Evolutionary conservation across 345 rosid species (phyloP).

Genomic region (Gossypium ekmanianum): DNA sequence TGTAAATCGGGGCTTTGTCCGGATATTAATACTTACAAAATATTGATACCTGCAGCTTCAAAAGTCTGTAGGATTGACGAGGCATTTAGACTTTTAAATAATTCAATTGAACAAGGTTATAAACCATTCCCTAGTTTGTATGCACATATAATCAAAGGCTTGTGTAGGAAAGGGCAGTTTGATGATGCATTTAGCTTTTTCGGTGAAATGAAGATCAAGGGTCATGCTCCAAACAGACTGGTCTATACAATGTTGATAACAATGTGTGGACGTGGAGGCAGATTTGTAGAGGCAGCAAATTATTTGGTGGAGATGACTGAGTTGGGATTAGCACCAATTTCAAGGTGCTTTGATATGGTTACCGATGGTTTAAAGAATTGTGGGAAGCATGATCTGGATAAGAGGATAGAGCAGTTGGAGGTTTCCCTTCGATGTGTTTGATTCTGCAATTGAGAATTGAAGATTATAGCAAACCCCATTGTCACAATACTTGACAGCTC

Average conservation of each 20-base stretch:
- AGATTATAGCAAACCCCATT: background rate
- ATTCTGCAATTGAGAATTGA: constrained; percentile 10
- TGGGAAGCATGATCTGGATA: constrained; percentile 86
- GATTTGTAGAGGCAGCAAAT: constrained; percentile 70
- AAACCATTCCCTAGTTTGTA: constrained; percentile 87
- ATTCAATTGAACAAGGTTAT: constrained; percentile 77
- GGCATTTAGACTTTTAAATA: constrained; percentile 61
- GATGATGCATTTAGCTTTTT: constrained; percentile 87
- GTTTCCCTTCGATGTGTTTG: constrained; percentile 51
- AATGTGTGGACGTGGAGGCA: constrained; percentile 84
- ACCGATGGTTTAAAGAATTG: constrained; percentile 81
- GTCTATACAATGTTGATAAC: constrained; percentile 90
- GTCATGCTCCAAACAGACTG: constrained; percentile 84
- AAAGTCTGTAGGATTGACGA: constrained; percentile 74
- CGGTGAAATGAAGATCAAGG: constrained; percentile 80
- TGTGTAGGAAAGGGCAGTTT: constrained; percentile 73
- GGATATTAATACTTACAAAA: constrained; percentile 64
- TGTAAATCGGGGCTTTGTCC: constrained; percentile 67
- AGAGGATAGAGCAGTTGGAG: constrained; percentile 70
- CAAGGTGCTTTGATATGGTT: constrained; percentile 88
- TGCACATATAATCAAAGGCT: constrained; percentile 76
- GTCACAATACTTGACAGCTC: background rate
- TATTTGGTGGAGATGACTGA: constrained; percentile 90
- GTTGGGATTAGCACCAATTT: constrained; percentile 69
- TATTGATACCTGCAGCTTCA: constrained; percentile 80